Evolutionary conservation across 768 basidiomycete genomes (phyloP).

Genomic region (Mycena indigotica): DNA sequence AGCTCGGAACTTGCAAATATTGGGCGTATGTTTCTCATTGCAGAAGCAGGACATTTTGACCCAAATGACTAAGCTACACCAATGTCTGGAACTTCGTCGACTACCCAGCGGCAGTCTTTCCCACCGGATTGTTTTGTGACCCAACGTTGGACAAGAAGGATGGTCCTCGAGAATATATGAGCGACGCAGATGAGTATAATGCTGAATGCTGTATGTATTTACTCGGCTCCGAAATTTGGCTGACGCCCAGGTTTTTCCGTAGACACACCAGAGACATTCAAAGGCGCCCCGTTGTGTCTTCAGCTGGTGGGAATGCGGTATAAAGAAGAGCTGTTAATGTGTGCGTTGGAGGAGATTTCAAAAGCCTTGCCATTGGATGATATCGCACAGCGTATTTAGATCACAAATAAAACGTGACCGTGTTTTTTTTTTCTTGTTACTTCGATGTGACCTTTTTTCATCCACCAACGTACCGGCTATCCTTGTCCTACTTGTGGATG

Average conservation of each 20-base stretch:
- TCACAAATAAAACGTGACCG: too few relatives aligned
- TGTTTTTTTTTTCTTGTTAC: too few relatives aligned
- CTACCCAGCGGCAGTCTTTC: conserved; percentile 47
- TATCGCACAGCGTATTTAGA: too few relatives aligned
- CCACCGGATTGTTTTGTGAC: conserved; percentile 38
- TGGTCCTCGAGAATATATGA: conserved; percentile 11
- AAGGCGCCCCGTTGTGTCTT: background rate
- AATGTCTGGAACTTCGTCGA: conserved; percentile 47
- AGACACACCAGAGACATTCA: conserved; percentile 1
- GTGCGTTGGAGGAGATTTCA: conserved; percentile 7
- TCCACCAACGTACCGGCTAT: too few relatives aligned
- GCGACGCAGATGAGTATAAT: conserved; percentile 19
- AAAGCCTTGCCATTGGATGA: background rate
- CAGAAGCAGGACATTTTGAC: background rate
- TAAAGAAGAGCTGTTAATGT: conserved; percentile 2
- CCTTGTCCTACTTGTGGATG: too few relatives aligned
- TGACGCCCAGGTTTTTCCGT: background rate
- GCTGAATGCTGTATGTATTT: conserved; percentile 15
- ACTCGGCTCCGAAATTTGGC: background rate
- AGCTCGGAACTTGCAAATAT: conserved; percentile 39
- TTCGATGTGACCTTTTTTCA: too few relatives aligned
- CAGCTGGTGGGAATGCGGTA: conserved; percentile 3
- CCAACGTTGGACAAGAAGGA: conserved; percentile 27
- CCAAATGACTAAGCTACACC: conserved; percentile 35
- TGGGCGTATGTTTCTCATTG: conserved; percentile 32